Percentiles rank a stretch among this genome's conserved stretches.
phyloP scores from a whole-genome alignment of 768 basidiomycete species.

The Hypsizygus marmoreus region DNA sequence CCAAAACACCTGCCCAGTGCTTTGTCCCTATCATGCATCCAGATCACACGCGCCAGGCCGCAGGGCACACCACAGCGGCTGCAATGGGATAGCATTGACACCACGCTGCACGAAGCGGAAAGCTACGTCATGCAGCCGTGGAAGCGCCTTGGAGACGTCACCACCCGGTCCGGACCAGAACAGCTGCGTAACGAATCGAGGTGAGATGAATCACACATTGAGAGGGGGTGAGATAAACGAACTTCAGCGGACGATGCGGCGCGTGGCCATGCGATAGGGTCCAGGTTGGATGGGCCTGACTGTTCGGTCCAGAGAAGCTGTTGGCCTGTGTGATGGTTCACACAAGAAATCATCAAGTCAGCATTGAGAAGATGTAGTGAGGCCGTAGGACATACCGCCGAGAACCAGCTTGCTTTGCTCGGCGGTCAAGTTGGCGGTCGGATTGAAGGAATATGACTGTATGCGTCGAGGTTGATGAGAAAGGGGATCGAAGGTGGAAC shows the following conservation, averaged over 20 bases:
- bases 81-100: conserved; percentile 58
- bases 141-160: conserved; percentile 51
- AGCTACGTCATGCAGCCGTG: conserved; percentile 66
- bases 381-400: conserved; percentile 52
- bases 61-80: conserved; percentile 76
- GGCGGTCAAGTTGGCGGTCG: conserved; percentile 55
- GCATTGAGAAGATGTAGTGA: background rate
- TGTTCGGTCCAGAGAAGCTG: conserved; percentile 78
- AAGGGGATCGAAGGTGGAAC: background rate
- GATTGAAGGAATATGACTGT: conserved; percentile 70
- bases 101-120: conserved; percentile 66
- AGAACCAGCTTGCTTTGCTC: conserved; percentile 57
- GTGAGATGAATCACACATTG: background rate
- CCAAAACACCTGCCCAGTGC: too few relatives aligned
- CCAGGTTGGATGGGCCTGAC: conserved; percentile 63
- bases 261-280: conserved; percentile 71
- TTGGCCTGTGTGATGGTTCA: conserved; percentile 51
- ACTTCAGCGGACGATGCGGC: conserved; percentile 69
- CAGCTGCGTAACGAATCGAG: conserved; percentile 28
- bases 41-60: conserved; percentile 38
- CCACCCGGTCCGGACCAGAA: conserved; percentile 71
- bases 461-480: background rate
- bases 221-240: background rate
- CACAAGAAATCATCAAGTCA: background rate
- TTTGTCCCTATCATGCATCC: conserved; percentile 18